These are phyloP conservation scores for Pholiota microspora DNA, from an alignment of 768 basidiomycete genomes.

Conservation along the genomic window DNA sequence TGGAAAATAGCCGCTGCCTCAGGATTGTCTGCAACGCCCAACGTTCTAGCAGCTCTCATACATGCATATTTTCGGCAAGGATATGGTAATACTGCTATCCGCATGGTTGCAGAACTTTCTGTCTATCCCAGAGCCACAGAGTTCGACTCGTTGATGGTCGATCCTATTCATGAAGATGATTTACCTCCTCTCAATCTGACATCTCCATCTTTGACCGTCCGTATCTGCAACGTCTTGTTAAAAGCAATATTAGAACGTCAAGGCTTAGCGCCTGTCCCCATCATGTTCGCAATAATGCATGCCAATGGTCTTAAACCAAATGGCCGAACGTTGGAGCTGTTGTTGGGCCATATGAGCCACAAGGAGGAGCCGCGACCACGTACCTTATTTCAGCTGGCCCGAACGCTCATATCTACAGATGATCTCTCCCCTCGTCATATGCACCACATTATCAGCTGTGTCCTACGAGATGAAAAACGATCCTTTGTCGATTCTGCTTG, in stretches of 20 bases:
- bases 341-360: conserved; percentile 51
- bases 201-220: conserved; percentile 34
- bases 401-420: conserved; percentile 39
- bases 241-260: conserved; percentile 43
- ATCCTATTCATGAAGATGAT: background rate
- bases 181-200: conserved; percentile 19
- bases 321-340: conserved; percentile 49
- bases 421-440: conserved; percentile 56
- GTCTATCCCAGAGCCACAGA: conserved; percentile 25
- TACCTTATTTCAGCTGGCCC: conserved; percentile 46
- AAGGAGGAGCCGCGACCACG: conserved; percentile 41
- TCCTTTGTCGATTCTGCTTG: conserved; percentile 37
- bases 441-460: conserved; percentile 49
- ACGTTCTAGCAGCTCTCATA: conserved; percentile 52
- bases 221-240: conserved; percentile 64
- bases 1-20: conserved; percentile 43
- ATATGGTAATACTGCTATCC: conserved; percentile 47
- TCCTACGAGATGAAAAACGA: conserved; percentile 53
- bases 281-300: conserved; percentile 56
- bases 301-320: conserved; percentile 48
- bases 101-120: conserved; percentile 49
- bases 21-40: conserved; percentile 43
- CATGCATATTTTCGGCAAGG: conserved; percentile 51
- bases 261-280: conserved; percentile 47
- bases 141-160: conserved; percentile 22